phyloP scores from a whole-genome alignment of 139 green algal genomes.

The Chlorella sorokiniana region DNA sequence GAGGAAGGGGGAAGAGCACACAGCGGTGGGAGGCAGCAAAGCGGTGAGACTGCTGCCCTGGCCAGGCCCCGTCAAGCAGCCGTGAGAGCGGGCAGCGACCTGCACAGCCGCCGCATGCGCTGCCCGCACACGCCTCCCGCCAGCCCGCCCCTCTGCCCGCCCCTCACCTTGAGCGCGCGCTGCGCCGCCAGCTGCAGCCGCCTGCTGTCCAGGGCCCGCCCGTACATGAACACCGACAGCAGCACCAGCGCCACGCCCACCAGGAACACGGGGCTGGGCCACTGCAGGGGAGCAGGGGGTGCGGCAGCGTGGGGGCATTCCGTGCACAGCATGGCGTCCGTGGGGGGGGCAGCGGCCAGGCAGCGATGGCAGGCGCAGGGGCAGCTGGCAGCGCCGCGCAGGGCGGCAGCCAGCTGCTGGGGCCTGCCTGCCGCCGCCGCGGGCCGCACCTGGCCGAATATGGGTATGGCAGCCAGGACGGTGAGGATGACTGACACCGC shows the following conservation, averaged over 20 bases:
- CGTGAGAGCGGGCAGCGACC: too few relatives aligned
- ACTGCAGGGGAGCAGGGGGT: conserved; percentile 35
- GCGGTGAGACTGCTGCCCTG: not conserved
- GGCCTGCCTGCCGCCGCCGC: not conserved
- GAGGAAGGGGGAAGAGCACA: not conserved
- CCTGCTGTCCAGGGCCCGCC: not conserved
- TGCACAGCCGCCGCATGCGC: too few relatives aligned
- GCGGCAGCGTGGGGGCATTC: too few relatives aligned
- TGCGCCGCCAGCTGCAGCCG: not conserved
- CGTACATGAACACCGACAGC: conserved; percentile 64
- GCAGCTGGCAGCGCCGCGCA: not conserved
- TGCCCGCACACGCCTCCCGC: too few relatives aligned
- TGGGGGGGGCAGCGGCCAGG: not conserved
- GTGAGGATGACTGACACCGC: conserved; percentile 66
- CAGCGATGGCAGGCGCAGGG: not conserved
- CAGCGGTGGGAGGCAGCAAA: not conserved
- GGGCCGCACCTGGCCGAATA: conserved; percentile 48
- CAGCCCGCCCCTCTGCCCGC: too few relatives aligned
- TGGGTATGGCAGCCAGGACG: conserved; percentile 57
- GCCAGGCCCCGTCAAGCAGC: too few relatives aligned
- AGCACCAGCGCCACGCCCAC: conserved; percentile 50
- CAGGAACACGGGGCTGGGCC: conserved; percentile 57
- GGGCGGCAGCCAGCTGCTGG: not conserved
- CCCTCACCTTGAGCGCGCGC: not conserved
- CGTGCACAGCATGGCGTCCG: not conserved